Evolutionary conservation across 2,329 filamentous ascomycete species (phyloP), one percentile per base, ranked within the genome.

Genomic region (Cercospora citrullina): DNA sequence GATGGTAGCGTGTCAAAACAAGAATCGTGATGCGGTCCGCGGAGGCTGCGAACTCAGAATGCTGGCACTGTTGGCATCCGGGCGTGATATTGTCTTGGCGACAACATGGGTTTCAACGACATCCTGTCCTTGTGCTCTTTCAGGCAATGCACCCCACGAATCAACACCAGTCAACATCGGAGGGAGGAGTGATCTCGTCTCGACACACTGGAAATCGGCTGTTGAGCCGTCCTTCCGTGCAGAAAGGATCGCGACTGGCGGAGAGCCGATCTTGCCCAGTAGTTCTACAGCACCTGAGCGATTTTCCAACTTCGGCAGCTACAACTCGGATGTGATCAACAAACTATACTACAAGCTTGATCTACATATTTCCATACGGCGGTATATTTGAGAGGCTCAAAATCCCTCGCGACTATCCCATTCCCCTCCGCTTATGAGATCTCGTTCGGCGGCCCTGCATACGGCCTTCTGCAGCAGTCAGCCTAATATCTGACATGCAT

Each of bases 21-120:
- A 58, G 55, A 31, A 30, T 58, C 31, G 55, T 36, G 31, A 31
- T 31, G 55, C 55, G 55, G 16, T 58, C 55, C 55, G 55, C 55
- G 55, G 55, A 58, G 28, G 28, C 16, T 33, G 18, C 14, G 31
- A 36, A 31, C 31, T 33, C 26, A 31, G 31, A 53, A 53, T 5
- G 55, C 28, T 33, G 26, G 53, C 26, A 58, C 28, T n/a, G 55
- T 28, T 53, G 31, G 31, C 55, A 31, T 33, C 12, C 28, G 51
- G 23, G 23, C 55, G 31, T 33, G 55, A 33, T 14, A 58, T 58
- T 16, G 55, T 58, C 48, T 53, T 53, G 48, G 48, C 48, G 48
- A 16, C 14, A 16, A 33, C 55, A 58, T 36, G 18, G 55, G 28
- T 58, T 16, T 16, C 28, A 18, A 33, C 55, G 16, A n/a, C 28